phyloP scores from a whole-genome alignment of 495 filamentous ascomycete genomes.

The Penicillium angulare region DNA sequence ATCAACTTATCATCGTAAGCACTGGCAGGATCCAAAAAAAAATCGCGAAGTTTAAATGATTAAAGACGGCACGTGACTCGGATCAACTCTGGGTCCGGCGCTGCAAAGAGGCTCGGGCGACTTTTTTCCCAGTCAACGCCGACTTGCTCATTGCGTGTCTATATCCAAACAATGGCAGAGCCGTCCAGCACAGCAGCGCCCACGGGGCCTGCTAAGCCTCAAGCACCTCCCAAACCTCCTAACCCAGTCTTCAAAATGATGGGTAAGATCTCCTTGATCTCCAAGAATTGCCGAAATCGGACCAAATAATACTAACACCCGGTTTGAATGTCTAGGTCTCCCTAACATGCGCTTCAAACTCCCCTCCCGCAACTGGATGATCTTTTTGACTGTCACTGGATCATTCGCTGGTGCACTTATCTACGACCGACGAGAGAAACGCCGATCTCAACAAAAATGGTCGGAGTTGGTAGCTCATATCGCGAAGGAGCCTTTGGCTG shows the following conservation, averaged over 20 bases:
- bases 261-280: constrained; percentile 43
- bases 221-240: constrained; percentile 44
- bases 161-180: constrained; percentile 32
- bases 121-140: constrained; percentile 18
- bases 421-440: constrained; percentile 90
- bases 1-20: no score
- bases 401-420: constrained; percentile 73
- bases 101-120: constrained; percentile 7
- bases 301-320: constrained; percentile 7
- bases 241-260: constrained; percentile 76
- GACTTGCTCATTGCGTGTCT: background rate
- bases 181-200: constrained; percentile 33
- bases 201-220: constrained; percentile 31
- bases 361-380: constrained; percentile 96
- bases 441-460: constrained; percentile 81
- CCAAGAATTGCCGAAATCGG: background rate
- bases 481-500: constrained; percentile 67
- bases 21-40: no score
- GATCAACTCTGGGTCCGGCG: constrained; percentile 14
- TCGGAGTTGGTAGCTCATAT: constrained; percentile 82
- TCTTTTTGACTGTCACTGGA: constrained; percentile 79
- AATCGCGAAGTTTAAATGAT: background rate
- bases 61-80: constrained; percentile 16
- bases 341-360: constrained; percentile 79
- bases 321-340: constrained; percentile 47